phyloP scores from a whole-genome alignment of 208 protist genomes.

The Leishmania lainsoni region DNA sequence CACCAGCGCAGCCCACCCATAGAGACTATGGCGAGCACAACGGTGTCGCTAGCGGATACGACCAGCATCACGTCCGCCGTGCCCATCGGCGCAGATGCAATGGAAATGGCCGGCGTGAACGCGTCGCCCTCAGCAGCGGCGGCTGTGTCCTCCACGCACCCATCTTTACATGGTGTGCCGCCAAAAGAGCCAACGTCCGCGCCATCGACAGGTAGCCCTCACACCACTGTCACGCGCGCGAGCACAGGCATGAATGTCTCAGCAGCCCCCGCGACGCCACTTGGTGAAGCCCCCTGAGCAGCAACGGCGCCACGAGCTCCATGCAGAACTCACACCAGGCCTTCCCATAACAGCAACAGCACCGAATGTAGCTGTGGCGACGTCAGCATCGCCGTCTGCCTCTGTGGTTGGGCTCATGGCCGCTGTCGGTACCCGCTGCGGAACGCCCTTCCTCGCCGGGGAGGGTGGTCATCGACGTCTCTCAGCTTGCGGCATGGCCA shows the following conservation, averaged over 20 bases:
- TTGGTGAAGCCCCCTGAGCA: too few relatives aligned
- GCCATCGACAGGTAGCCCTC: too few relatives aligned
- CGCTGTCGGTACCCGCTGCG: not conserved
- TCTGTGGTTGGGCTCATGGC: conserved; percentile 2
- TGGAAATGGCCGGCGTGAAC: not conserved
- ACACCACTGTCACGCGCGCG: too few relatives aligned
- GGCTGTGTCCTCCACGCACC: too few relatives aligned
- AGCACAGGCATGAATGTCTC: not conserved
- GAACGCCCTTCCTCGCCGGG: not conserved
- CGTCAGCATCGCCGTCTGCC: not conserved
- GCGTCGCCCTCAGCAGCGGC: too few relatives aligned
- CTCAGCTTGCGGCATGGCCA: not conserved
- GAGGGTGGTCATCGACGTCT: not conserved
- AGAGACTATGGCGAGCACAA: not conserved
- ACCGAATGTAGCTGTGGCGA: not conserved
- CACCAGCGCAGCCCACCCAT: not conserved
- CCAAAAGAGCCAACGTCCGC: too few relatives aligned
- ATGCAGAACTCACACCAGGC: not conserved
- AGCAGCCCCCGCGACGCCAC: not conserved
- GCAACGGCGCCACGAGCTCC: not conserved
- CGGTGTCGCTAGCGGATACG: not conserved
- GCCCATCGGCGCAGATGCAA: not conserved
- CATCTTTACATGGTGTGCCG: too few relatives aligned
- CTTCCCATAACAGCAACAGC: not conserved
- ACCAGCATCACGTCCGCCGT: not conserved